Conservation (phyloP, 257 asterid species). For the Mentha longifolia region DNA sequence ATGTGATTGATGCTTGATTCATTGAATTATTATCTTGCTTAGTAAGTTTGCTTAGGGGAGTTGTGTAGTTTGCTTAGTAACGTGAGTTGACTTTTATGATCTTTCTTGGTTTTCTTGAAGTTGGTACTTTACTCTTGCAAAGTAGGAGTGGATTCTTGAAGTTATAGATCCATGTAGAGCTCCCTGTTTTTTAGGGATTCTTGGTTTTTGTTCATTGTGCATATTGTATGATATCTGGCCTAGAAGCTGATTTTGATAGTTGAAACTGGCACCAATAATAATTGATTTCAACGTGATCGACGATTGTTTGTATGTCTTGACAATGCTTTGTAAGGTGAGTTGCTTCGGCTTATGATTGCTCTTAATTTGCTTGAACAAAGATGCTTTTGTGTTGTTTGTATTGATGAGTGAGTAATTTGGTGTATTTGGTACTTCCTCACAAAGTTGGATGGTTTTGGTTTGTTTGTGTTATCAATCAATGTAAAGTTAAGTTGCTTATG, state of each 20-base stretch:
- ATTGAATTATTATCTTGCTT: too few relatives aligned
- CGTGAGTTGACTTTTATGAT: background rate
- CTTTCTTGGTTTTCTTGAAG: background rate
- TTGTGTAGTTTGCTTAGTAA: background rate
- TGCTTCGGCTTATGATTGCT: background rate
- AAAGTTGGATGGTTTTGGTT: background rate
- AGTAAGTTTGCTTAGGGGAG: background rate
- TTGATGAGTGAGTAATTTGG: constrained; percentile 9
- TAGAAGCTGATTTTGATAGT: background rate
- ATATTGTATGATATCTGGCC: constrained; percentile 55
- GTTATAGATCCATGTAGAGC: background rate
- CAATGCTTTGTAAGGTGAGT: background rate
- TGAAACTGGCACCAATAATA: background rate
- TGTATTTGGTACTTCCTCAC: background rate
- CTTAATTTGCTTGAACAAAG: background rate
- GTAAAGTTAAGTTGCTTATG: background rate
- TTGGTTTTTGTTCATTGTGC: constrained; percentile 89
- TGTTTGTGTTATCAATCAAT: background rate
- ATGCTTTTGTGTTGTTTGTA: background rate
- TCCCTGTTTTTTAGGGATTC: constrained; percentile 9
- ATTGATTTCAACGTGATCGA: background rate
- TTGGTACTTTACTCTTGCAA: too few relatives aligned
- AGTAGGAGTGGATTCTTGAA: background rate
- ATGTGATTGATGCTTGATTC: background rate
- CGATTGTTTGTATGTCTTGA: background rate